These are phyloP conservation scores for Gossypium anomalum DNA, from an alignment of 345 rosid genomes.

Conservation along the genomic window DNA sequence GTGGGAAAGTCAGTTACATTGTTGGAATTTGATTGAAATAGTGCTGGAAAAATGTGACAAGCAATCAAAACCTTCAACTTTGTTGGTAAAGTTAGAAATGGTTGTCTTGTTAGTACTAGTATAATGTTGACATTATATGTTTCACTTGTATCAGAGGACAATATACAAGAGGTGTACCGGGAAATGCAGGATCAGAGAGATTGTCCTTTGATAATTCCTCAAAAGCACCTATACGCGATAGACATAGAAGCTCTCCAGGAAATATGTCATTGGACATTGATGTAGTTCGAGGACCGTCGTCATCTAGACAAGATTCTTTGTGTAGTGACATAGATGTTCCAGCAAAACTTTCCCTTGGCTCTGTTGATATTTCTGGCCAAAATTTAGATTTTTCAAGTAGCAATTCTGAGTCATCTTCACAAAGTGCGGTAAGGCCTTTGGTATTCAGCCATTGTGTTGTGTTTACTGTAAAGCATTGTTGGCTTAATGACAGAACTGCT, in stretches of 20 bases:
- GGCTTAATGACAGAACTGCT: background rate
- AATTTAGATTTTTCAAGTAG: constrained; percentile 25
- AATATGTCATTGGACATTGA: constrained; percentile 39
- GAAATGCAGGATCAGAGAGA: constrained; percentile 25
- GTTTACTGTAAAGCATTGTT: background rate
- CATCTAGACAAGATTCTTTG: constrained; percentile 24
- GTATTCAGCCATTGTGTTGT: background rate
- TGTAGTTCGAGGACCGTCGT: constrained; percentile 15
- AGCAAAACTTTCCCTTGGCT: constrained; percentile 21
- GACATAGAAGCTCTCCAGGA: constrained; percentile 24
- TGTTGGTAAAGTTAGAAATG: too few relatives aligned
- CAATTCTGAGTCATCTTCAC: constrained; percentile 20
- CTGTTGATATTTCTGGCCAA: constrained; percentile 35
- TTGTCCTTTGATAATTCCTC: constrained; percentile 27
- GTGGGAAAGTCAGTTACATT: constrained; percentile 22
- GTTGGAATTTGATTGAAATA: background rate
- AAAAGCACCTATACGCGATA: constrained; percentile 24
- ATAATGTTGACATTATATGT: background rate
- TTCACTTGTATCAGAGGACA: constrained; percentile 31
- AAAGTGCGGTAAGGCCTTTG: constrained; percentile 34
- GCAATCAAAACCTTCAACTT: too few relatives aligned
- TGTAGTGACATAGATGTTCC: constrained; percentile 35
- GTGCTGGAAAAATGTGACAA: background rate
- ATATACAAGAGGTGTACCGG: constrained; percentile 20
- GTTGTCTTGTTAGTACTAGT: background rate